Base-by-base conservation (phyloP, 2,329 filamentous ascomycete genomes). In the Alternaria rosae region DNA sequence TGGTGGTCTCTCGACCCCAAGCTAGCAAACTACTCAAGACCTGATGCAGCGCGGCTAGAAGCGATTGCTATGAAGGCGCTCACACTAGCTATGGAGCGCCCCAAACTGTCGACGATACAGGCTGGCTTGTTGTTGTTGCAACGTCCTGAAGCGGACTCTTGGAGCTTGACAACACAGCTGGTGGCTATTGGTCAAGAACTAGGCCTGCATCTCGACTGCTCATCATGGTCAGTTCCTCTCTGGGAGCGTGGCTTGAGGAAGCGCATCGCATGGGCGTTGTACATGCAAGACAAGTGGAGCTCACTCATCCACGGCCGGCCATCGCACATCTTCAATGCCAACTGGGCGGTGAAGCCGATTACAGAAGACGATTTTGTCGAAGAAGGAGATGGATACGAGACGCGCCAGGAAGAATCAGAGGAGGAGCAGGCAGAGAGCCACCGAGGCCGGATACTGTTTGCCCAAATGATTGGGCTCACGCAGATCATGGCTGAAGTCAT, bases 251-350 rank as follows among this genome's bases (percentile, higher is more conserved):
- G 92, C 0, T 79, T 97, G 61, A 86, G 94, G 63, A 95, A 94
- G 77, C 88, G 94, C 51, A 86, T 97, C 43, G 93, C 92, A 1
- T 97, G 94, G 93, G 93, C 92, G 3, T 80, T 97, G 53, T 97
- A 95, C 77, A 94, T 96, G 90, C 93, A 97, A 80, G 94, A 97
- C 79, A 96, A 92, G 78, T 97, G 93, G 93, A 92, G 91, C 15
- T 90, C 93, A 2, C 83, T 97, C 20, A 89, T 95, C 23, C 92
- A 96, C 73, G 93, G 93, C 10, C 89, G 93, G 11, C 93, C 93
- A 1, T 95, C 92, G 5, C 93, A 96, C 68, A 88, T 90, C 58
- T 86, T 87, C 65, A 79, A 84, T 17, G 82, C 85, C 20, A 88
- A 96, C 77, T 97, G 93, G 93, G 92, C 90, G 2, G 92, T 97